Percentiles rank a stretch among this genome's conserved stretches.
These are phyloP conservation scores for Physcia stellaris DNA, from an alignment of 495 filamentous ascomycete genomes.

Conservation along the genomic window DNA sequence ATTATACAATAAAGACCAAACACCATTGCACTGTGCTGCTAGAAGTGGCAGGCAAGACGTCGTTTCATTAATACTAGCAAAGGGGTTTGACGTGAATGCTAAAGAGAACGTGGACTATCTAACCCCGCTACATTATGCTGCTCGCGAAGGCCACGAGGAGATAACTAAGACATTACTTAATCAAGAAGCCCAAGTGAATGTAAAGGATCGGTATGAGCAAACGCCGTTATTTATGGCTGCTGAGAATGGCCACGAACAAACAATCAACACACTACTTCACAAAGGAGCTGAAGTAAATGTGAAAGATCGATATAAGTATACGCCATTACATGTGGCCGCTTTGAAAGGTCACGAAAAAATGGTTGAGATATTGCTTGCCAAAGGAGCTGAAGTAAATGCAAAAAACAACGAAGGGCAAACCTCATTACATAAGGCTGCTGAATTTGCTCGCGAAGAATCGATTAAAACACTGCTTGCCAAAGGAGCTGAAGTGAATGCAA, in stretches of 20 bases:
- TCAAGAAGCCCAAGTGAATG: conserved; percentile 21
- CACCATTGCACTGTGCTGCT: no score
- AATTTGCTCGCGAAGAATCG: not conserved
- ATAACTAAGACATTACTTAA: conserved; percentile 21
- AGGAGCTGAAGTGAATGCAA: not conserved
- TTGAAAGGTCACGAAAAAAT: conserved; percentile 27
- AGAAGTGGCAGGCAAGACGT: no score
- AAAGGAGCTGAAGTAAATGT: conserved; percentile 25
- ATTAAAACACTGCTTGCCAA: not conserved
- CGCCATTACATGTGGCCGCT: conserved; percentile 29
- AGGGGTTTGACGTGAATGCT: not conserved
- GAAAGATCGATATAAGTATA: conserved; percentile 25
- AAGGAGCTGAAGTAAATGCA: conserved; percentile 14
- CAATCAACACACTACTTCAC: conserved; percentile 21
- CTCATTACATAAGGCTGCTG: not conserved
- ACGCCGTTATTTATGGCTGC: conserved; percentile 26
- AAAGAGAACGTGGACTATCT: conserved; percentile 22
- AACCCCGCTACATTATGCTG: conserved; percentile 31
- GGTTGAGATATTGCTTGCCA: conserved; percentile 24
- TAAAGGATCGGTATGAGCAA: conserved; percentile 20
- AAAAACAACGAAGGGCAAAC: not conserved
- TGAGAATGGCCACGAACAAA: conserved; percentile 19
- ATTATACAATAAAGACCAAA: no score
- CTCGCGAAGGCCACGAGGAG: conserved; percentile 22
- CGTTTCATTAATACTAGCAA: conserved; percentile 11